Percentiles rank a stretch among this genome's conserved stretches.
phyloP scores from a whole-genome alignment of 495 filamentous ascomycete genomes.

The Oidiodendron maius region DNA sequence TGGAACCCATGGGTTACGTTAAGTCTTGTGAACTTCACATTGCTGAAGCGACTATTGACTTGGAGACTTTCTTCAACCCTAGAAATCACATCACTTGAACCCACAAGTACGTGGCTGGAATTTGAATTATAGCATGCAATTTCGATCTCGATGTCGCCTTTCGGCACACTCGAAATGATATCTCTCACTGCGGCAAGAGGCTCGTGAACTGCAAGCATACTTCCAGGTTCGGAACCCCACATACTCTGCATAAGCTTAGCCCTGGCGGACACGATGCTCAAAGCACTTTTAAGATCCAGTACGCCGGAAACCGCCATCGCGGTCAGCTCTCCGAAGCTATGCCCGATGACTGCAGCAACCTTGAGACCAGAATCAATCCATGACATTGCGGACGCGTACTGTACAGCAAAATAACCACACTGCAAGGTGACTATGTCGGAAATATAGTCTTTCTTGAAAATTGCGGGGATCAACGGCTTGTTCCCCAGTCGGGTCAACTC shows the following conservation, averaged over 20 bases:
- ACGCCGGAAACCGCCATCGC: conserved; percentile 34
- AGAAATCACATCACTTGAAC: conserved; percentile 20
- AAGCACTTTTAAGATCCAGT: conserved; percentile 27
- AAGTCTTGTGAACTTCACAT: conserved; percentile 23
- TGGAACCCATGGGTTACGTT: conserved; percentile 40
- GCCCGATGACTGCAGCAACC: conserved; percentile 38
- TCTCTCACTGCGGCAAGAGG: neutral
- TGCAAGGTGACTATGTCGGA: conserved; percentile 35
- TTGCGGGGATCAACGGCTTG: conserved; percentile 29
- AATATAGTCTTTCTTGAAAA: conserved; percentile 32
- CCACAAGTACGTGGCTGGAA: conserved; percentile 28
- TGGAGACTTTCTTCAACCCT: conserved; percentile 14
- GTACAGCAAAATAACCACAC: conserved; percentile 36
- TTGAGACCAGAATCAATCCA: conserved; percentile 42
- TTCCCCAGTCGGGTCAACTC: no score
- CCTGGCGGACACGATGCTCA: conserved; percentile 37
- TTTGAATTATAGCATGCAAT: conserved; percentile 37
- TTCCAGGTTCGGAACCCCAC: conserved; percentile 43
- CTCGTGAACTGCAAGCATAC: conserved; percentile 33
- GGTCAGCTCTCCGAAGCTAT: conserved; percentile 45
- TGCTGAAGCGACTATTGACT: no score
- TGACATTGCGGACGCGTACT: conserved; percentile 39
- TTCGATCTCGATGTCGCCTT: conserved; percentile 24
- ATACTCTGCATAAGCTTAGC: conserved; percentile 35
- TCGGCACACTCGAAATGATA: neutral